Conservation (phyloP, 1,284 basidiomycete species). For the Malassezia obtusa region DNA sequence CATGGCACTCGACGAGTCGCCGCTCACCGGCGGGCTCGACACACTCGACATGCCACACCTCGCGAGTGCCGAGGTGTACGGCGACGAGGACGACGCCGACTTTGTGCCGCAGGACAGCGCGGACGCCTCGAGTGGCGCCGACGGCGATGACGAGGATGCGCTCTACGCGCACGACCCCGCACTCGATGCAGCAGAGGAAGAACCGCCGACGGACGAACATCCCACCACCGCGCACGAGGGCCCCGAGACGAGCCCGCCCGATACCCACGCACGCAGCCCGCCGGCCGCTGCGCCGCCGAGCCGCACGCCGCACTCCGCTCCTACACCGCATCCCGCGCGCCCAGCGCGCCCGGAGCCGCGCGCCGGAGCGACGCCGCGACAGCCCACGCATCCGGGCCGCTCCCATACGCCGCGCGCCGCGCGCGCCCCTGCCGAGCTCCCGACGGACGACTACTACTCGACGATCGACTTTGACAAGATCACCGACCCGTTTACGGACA, state of each 20-base stretch:
- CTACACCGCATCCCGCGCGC: too few relatives aligned
- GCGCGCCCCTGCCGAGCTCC: background rate
- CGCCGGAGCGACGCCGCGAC: background rate
- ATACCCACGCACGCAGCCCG: background rate
- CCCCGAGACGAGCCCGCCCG: background rate
- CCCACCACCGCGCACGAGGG: background rate
- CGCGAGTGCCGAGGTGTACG: background rate
- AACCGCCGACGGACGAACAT: background rate
- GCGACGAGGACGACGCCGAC: slow-evolving; percentile 5
- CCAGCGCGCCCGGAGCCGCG: background rate
- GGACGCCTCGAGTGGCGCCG: background rate
- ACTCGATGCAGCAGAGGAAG: background rate
- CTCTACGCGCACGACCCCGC: background rate
- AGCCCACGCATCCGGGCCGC: background rate
- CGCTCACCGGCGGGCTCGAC: slow-evolving; percentile 3
- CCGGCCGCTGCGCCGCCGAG: background rate
- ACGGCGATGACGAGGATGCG: background rate
- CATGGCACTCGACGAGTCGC: slow-evolving; percentile 12
- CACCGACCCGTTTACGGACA: slow-evolving; percentile 17
- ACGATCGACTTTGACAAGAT: slow-evolving; percentile 19
- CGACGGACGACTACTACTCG: slow-evolving; percentile 5
- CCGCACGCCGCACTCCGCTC: background rate
- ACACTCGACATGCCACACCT: slow-evolving; percentile 3
- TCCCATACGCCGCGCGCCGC: background rate
- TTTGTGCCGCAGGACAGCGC: background rate